phyloP scores from a whole-genome alignment of 148 eudicot genomes.

The Nepenthes gracilis region DNA sequence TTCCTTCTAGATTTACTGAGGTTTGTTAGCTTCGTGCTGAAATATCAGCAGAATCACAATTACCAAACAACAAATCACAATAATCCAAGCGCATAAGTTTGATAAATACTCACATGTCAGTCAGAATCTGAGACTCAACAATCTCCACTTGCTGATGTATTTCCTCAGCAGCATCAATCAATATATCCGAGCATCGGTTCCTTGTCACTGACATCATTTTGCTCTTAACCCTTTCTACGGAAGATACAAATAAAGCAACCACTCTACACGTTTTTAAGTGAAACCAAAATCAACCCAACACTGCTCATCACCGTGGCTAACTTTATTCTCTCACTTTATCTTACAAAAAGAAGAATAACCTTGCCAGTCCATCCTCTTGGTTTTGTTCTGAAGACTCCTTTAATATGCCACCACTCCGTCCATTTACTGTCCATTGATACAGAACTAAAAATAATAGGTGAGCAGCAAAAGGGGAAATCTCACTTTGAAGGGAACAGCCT shows the following conservation, averaged over 20 bases:
- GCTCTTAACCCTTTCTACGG: conserved; percentile 54
- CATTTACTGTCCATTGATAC: conserved; percentile 28
- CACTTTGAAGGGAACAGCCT: conserved; percentile 2
- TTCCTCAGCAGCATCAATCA: conserved; percentile 59
- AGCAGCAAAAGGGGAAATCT: not conserved
- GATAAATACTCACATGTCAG: conserved; percentile 49
- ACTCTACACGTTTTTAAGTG: conserved; percentile 35
- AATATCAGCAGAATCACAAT: conserved; percentile 18
- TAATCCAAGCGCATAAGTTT: conserved; percentile 2
- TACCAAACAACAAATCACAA: conserved; percentile 4
- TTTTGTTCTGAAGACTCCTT: conserved; percentile 24
- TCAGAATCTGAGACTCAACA: conserved; percentile 72
- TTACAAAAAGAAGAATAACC: conserved; percentile 27
- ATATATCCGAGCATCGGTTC: conserved; percentile 60
- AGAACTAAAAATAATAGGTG: not conserved
- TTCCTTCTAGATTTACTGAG: conserved; percentile 48
- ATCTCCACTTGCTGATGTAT: conserved; percentile 44
- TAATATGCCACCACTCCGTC: conserved; percentile 17
- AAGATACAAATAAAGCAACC: conserved; percentile 44
- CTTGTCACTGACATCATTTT: conserved; percentile 52
- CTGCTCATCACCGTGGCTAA: not conserved
- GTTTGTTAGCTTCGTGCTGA: conserved; percentile 62
- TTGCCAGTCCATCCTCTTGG: conserved; percentile 46
- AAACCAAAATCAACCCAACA: conserved; percentile 12
- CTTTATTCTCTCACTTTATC: not conserved